Evolutionary conservation across 1,139 yeast species (phyloP), one percentile per base, ranked within the genome.

Genomic region (Saccharomyces hybrid): DNA sequence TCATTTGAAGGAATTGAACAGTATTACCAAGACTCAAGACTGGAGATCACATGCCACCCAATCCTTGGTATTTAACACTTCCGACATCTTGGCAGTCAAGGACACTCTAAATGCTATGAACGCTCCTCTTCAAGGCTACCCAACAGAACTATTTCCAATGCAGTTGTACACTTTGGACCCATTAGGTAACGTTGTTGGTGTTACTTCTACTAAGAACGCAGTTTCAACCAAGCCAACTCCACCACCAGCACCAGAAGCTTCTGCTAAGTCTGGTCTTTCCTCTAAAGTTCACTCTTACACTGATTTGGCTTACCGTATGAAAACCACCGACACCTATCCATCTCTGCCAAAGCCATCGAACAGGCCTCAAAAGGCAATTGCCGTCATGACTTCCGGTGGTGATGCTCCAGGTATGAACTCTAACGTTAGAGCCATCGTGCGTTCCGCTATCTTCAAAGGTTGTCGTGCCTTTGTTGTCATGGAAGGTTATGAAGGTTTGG

Each of bases 361-460:
- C n/a, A 52, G 54, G 50, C 48, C 48, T 44, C 53, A 61, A 56
- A 66, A 68, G 51, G 64, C 68, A 27, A 87, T 93, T 61, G 99
- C 95, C 5, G 95, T 93, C 52, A 88, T 93, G 93, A 93, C 99
- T 1, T 88, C 97, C 1, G 99, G 99, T 63, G 99, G 99, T 70
- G 99, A 91, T 73, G 65, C 98, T 48, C 99, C 96, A 26, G 99
- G 99, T 61, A 93, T 93, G 99, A 90, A 91, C 70, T 91, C 97
- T 1, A 88, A 86, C 51, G 99, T 93, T 16, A 79, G 99, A 62
- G 62, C 65, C 1, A 95, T 93, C 56, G 96, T 93, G 6, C 80
- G 99, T 63, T 81, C 97, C 2, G 96, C 96, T 52, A 87, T 93
- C 59, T 81, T 78, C 73, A 79, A 83, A 58, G 95, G 90, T n/a